These are phyloP conservation scores for Ogataea dorogensis DNA, from an alignment of 805 yeast genomes.

Conservation along the genomic window DNA sequence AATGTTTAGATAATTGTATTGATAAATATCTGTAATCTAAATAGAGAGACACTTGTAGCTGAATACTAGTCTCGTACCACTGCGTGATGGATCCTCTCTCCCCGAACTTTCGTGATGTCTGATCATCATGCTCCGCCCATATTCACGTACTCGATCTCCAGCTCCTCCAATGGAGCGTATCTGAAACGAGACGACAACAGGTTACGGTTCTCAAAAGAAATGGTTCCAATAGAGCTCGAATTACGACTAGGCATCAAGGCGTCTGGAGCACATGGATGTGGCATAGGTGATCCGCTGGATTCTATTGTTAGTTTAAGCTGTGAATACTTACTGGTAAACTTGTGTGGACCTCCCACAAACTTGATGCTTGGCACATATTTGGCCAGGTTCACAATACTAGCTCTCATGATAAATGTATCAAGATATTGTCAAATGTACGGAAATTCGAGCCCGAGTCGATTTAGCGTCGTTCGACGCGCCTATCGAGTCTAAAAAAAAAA, in stretches of 20 bases:
- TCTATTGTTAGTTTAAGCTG: constrained; percentile 13
- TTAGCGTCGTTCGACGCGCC: constrained; percentile 17
- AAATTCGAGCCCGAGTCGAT: constrained; percentile 17
- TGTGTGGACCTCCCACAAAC: constrained; percentile 81
- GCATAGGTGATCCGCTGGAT: constrained; percentile 20
- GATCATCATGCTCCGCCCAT: constrained; percentile 74
- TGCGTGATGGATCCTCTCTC: no score
- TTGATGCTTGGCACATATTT: constrained; percentile 70
- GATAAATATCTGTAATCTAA: no score
- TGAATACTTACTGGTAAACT: constrained; percentile 43
- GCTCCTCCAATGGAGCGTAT: constrained; percentile 57
- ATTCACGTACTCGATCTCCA: constrained; percentile 73
- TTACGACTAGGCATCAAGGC: constrained; percentile 29
- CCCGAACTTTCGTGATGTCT: not conserved
- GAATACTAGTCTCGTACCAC: no score
- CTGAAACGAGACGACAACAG: constrained; percentile 75
- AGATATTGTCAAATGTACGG: constrained; percentile 5
- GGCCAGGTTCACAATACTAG: constrained; percentile 29
- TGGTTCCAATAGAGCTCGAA: constrained; percentile 6
- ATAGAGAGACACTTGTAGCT: no score
- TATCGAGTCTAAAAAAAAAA: constrained; percentile 3
- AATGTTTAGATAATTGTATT: no score
- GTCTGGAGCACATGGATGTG: constrained; percentile 41
- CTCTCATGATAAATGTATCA: constrained; percentile 31
- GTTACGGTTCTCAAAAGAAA: constrained; percentile 48